Base-by-base conservation (phyloP, 2,329 filamentous ascomycete species). In the Sporothrix curviconia region DNA sequence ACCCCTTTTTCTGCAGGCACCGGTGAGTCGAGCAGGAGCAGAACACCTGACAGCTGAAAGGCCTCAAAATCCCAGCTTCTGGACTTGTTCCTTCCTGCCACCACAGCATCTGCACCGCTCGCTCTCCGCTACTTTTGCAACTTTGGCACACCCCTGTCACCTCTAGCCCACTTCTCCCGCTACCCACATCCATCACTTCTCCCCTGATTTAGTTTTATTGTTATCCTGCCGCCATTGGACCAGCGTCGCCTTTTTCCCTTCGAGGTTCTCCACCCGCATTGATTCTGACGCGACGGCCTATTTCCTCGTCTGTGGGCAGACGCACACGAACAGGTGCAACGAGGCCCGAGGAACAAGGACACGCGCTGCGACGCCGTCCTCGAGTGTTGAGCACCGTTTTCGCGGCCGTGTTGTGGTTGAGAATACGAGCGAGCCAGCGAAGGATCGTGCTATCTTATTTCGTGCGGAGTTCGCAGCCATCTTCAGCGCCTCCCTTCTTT, bases 271-370 rank as follows among this genome's bases (percentile, higher is more conserved):
- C 43, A 49, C 54, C 43, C 54, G 54, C 54, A 56, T 56, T 32
- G 54, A 28, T 50, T 34, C 43, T 50, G 55, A 51, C 55, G 46
- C 55, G 55, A 50, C 44, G 43, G 54, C 36, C 40, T 8, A 36
- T 47, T 49, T 49, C 37, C 17, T 50, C 36, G 54, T 28, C 6
- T 34, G 24, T 42, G 32, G 53, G 25, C 40, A 44, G 30, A 42
- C 14, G 6, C 30, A 50, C 46, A 19, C 17, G 37, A 22, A 39
- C 47, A 40, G 49, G 49, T 39, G 47, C 47, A 51, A 39, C 32
- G 15, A 50, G n/a, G 32, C 47, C 19, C n/a, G 40, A 25, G 25
- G 7, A 42, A 24, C 49, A 52, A 17, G 32, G 47, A 30, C 19
- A 37, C 17, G 7, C 30, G 30, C 17, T 43, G 17, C 44, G 28